These are phyloP conservation scores for Jaapia argillacea DNA, from an alignment of 768 basidiomycete species.

Conservation along the genomic window DNA sequence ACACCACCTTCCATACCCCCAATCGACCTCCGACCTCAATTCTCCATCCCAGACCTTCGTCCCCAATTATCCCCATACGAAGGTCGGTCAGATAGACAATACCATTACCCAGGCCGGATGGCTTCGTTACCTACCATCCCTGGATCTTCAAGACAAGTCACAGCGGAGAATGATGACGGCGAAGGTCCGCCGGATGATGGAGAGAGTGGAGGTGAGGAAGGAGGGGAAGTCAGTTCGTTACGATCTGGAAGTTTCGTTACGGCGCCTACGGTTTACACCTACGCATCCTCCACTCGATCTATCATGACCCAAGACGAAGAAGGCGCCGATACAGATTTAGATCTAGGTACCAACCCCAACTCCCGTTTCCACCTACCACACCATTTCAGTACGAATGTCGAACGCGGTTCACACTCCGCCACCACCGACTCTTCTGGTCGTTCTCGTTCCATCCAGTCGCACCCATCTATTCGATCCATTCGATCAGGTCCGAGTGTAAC, in stretches of 20 bases:
- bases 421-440: too few relatives aligned
- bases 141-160: not conserved
- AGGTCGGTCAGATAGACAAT: too few relatives aligned
- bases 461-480: too few relatives aligned
- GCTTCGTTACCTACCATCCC: not conserved
- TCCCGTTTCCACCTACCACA: not conserved
- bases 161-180: not conserved
- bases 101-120: not conserved
- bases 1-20: constrained; percentile 44
- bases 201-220: too few relatives aligned
- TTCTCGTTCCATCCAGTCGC: too few relatives aligned
- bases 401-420: too few relatives aligned
- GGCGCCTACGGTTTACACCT: constrained; percentile 14
- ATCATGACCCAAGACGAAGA: constrained; percentile 4
- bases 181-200: not conserved
- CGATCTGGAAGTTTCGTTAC: constrained; percentile 24
- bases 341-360: not conserved
- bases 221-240: constrained; percentile 16
- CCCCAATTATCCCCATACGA: too few relatives aligned
- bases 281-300: constrained; percentile 3
- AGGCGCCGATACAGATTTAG: constrained; percentile 2
- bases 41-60: constrained; percentile 23
- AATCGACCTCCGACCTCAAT: constrained; percentile 46
- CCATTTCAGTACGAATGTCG: too few relatives aligned
- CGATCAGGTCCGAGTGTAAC: too few relatives aligned